Evolutionary conservation across 179 eudicot species (phyloP).

Genomic region (Spinacia oleracea): DNA sequence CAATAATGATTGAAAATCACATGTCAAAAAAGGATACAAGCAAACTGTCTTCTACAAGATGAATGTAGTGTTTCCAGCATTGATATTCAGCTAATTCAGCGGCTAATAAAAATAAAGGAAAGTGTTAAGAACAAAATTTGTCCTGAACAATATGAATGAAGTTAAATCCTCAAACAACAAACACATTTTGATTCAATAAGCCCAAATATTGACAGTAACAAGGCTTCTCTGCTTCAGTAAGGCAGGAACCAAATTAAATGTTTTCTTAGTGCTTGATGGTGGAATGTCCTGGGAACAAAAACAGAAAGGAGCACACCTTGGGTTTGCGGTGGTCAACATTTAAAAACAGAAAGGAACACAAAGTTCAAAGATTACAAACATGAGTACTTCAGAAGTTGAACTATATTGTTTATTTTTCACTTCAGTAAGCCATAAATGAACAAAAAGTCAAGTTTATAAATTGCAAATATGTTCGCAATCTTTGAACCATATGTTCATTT

Average conservation of each 20-base stretch:
- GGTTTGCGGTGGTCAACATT: not conserved
- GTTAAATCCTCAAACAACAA: not conserved
- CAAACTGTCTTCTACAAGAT: not conserved
- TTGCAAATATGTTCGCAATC: too few species aligned
- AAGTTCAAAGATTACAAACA: not conserved
- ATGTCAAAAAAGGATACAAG: slow-evolving; percentile 1
- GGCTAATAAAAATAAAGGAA: not conserved
- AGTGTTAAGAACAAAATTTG: not conserved
- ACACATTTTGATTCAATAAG: not conserved
- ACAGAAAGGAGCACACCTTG: not conserved
- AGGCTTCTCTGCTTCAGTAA: not conserved
- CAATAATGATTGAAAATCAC: slow-evolving; percentile 12
- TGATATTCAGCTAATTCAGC: not conserved
- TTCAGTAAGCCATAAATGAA: too few species aligned
- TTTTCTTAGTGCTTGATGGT: not conserved
- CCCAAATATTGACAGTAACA: not conserved
- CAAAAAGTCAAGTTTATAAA: too few species aligned
- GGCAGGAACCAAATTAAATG: not conserved
- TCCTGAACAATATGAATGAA: not conserved
- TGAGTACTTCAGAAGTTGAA: too few species aligned
- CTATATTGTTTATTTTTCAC: too few species aligned
- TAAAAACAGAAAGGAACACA: not conserved
- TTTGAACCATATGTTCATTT: too few species aligned
- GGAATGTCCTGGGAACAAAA: not conserved
- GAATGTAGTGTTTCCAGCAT: not conserved